Percentiles rank a stretch among this genome's conserved stretches.
Conservation (phyloP, 208 protist species). For the Trypanosoma rangeli region DNA sequence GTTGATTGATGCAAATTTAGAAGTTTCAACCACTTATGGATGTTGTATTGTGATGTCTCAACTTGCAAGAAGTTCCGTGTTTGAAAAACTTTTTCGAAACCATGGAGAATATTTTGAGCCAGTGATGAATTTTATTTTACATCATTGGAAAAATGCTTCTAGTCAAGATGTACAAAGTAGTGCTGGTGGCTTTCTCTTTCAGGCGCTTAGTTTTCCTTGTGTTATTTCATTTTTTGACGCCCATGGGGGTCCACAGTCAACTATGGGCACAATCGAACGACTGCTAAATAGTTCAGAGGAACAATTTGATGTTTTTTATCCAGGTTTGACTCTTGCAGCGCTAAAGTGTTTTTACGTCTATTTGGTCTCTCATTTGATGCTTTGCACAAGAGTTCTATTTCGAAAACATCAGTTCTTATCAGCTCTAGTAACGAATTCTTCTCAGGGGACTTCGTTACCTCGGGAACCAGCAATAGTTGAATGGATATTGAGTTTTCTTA, state of each 20-base stretch:
- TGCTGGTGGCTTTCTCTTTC: slow-evolving; percentile 75
- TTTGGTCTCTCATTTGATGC: slow-evolving; percentile 78
- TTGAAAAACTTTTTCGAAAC: slow-evolving; percentile 76
- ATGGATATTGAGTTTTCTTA: slow-evolving; percentile 67
- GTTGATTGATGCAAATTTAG: slow-evolving; percentile 38
- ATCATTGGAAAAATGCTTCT: slow-evolving; percentile 56
- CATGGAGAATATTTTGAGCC: slow-evolving; percentile 58
- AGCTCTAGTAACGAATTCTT: slow-evolving; percentile 63
- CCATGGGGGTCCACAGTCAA: slow-evolving; percentile 46
- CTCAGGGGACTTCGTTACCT: slow-evolving; percentile 60
- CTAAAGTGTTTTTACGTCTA: slow-evolving; percentile 82
- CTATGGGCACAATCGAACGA: slow-evolving; percentile 48
- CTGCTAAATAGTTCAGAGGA: slow-evolving; percentile 67
- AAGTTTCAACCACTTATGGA: slow-evolving; percentile 55
- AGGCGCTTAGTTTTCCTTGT: slow-evolving; percentile 79
- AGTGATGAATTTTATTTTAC: slow-evolving; percentile 73
- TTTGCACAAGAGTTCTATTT: slow-evolving; percentile 82
- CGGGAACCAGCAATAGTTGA: slow-evolving; percentile 69
- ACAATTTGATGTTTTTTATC: slow-evolving; percentile 66
- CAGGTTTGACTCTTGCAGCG: slow-evolving; percentile 48
- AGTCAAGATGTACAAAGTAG: slow-evolving; percentile 68
- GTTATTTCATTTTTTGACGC: slow-evolving; percentile 71
- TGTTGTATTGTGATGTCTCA: slow-evolving; percentile 75
- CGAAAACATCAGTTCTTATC: slow-evolving; percentile 77
- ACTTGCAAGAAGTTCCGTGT: slow-evolving; percentile 54